Conservation (phyloP, 805 yeast genomes). For the Metschnikowia baotianmanensis region DNA sequence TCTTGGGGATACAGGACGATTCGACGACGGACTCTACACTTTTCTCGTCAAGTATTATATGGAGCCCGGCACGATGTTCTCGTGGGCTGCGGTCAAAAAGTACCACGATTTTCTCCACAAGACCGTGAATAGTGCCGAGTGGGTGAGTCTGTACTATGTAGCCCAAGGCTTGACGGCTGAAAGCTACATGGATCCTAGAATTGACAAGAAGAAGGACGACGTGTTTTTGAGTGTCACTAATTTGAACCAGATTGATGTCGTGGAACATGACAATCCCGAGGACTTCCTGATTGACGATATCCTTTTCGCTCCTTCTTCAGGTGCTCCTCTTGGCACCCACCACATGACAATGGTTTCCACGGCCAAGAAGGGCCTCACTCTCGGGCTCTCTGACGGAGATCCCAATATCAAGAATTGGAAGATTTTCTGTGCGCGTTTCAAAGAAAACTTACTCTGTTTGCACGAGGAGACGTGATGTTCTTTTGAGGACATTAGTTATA, state of each 20-base stretch:
- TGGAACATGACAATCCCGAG: constrained; percentile 1
- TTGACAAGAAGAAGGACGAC: constrained; percentile 7
- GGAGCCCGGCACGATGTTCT: constrained; percentile 7
- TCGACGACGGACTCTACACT: constrained; percentile 12
- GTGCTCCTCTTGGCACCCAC: constrained; percentile 5
- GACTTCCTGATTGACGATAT: constrained; percentile 1
- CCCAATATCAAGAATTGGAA: constrained; percentile 4
- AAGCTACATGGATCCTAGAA: constrained; percentile 4
- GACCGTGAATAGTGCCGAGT: constrained; percentile 8
- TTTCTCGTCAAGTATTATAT: constrained; percentile 7
- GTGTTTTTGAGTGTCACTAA: constrained; percentile 4
- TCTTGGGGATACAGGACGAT: constrained; percentile 3
- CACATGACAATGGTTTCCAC: constrained; percentile 4
- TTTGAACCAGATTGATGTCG: constrained; percentile 1
- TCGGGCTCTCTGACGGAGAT: constrained; percentile 3
- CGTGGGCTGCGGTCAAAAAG: constrained; percentile 9
- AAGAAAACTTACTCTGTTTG: not conserved
- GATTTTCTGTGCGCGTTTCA: not conserved
- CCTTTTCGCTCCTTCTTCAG: constrained; percentile 6
- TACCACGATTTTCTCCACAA: constrained; percentile 9
- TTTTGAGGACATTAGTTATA: no score
- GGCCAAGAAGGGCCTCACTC: constrained; percentile 3
- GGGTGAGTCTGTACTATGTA: constrained; percentile 9
- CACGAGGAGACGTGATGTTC: not conserved
- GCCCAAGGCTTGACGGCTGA: constrained; percentile 11